These are phyloP conservation scores for Osmanthus fragrans DNA, from an alignment of 257 asterid genomes.

Conservation along the genomic window DNA sequence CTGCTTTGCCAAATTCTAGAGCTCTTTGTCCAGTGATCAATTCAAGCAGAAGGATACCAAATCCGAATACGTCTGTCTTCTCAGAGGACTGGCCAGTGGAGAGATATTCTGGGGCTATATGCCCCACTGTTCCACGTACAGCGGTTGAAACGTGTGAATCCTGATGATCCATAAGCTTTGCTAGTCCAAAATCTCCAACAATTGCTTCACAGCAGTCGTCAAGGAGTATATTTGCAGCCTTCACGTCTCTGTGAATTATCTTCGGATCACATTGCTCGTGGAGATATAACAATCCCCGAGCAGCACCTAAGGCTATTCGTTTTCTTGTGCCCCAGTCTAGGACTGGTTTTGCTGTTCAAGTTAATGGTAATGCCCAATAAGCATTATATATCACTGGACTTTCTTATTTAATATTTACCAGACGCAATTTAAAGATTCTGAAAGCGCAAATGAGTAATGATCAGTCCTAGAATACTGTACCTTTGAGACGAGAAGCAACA, in stretches of 20 bases:
- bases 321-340: constrained; percentile 92
- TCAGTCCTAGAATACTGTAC: constrained; percentile 28
- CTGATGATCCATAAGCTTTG: constrained; percentile 91
- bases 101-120: constrained; percentile 94
- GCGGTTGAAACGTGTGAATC: constrained; percentile 97
- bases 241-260: constrained; percentile 94
- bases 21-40: constrained; percentile 92
- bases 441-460: background rate
- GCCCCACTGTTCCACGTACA: constrained; percentile 97
- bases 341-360: constrained; percentile 68
- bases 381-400: background rate
- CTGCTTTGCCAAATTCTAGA: constrained; percentile 78
- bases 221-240: constrained; percentile 92
- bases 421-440: background rate
- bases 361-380: background rate
- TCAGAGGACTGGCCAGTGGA: constrained; percentile 99
- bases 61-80: constrained; percentile 95
- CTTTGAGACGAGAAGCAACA: constrained; percentile 96
- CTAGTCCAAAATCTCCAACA: constrained; percentile 96
- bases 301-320: constrained; percentile 87
- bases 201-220: constrained; percentile 95
- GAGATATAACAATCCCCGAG: constrained; percentile 81
- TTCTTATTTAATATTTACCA: background rate
- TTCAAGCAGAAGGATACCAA: constrained; percentile 92
- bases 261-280: constrained; percentile 99